Evolutionary conservation across 306 rosid species (phyloP), one percentile per base, ranked within the genome.

Genomic region (Ochetophila trinervis): DNA sequence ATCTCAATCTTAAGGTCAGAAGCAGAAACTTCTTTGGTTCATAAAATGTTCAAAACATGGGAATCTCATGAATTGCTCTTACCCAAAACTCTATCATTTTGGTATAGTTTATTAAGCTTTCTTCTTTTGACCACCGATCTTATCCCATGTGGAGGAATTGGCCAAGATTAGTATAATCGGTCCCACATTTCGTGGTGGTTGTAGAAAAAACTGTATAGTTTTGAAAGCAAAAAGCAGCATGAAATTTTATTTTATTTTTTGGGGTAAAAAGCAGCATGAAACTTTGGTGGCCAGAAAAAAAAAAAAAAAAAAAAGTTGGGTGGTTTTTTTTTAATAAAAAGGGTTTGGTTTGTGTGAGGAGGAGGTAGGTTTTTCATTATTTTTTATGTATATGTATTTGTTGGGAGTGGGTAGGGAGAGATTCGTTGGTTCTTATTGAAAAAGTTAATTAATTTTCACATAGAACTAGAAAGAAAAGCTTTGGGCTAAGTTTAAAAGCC

Each of bases 361-460:
- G 23, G 18, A 57, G 15, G 34, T 16, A 40, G 37, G 23, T 9
- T 20, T 35, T 22, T 22, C 19, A 30, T 27, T 19, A n/a, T 21
- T 48, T 21, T 48, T 59, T 51, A 44, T 74, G 9, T 65, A 18
- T 65, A 65, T 57, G 55, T 40, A 23, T 17, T 55, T 19, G 60
- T 75, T 57, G 54, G 56, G 49, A 60, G 82, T 71, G 83, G 73
- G 75, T 60, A 59, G 69, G 48, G 67, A 52, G 65, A 77, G 80
- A 83, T 75, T 85, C 77, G 72, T 65, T 67, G 55, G 80, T 4
- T 15, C 19, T 27, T 49, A 84, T 74, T 76, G 57, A 77, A 48
- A 64, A 36, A 20, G n/a, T 61, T 58, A 62, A 48, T 62, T 21
- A 11, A 71, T 23, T 63, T 72, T 85, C 81, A 57, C 77, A 59